phyloP scores from a whole-genome alignment of 1,284 basidiomycete genomes.

The Taiwanofungus camphoratus region DNA sequence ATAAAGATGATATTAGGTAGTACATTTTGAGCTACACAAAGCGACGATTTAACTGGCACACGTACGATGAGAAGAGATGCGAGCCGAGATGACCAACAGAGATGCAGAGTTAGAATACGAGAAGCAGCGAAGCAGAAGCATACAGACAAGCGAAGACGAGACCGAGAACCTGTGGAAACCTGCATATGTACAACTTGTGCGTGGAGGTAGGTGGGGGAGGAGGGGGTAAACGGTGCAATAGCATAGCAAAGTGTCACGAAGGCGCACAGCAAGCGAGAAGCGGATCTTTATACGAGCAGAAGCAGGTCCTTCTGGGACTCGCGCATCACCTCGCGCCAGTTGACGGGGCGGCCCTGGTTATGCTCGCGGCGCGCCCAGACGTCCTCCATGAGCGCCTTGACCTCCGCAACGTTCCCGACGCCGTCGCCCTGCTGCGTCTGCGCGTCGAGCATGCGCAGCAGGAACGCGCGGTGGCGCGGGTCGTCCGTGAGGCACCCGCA shows the following conservation, averaged over 20 bases:
- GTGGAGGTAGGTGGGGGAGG: neutral
- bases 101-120: no score
- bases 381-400: slow-evolving; percentile 47
- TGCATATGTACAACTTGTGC: neutral
- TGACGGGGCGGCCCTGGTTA: slow-evolving; percentile 34
- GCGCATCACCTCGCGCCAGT: slow-evolving; percentile 56
- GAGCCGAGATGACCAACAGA: neutral
- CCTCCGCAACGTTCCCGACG: slow-evolving; percentile 58
- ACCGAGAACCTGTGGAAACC: neutral
- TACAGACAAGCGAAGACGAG: no score
- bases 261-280: neutral
- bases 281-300: slow-evolving; percentile 49
- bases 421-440: slow-evolving; percentile 42
- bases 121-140: no score
- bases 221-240: neutral
- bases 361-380: slow-evolving; percentile 46
- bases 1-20: no score
- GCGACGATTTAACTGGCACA: neutral
- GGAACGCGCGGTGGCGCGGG: slow-evolving; percentile 34
- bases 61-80: neutral
- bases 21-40: no score
- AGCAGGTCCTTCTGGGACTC: slow-evolving; percentile 37
- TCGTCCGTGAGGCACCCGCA: slow-evolving; percentile 63
- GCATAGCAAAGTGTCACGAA: no score
- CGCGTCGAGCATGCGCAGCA: slow-evolving; percentile 45